Conservation (phyloP, 2,329 filamentous ascomycete species). For the Monosporascus sp. region DNA sequence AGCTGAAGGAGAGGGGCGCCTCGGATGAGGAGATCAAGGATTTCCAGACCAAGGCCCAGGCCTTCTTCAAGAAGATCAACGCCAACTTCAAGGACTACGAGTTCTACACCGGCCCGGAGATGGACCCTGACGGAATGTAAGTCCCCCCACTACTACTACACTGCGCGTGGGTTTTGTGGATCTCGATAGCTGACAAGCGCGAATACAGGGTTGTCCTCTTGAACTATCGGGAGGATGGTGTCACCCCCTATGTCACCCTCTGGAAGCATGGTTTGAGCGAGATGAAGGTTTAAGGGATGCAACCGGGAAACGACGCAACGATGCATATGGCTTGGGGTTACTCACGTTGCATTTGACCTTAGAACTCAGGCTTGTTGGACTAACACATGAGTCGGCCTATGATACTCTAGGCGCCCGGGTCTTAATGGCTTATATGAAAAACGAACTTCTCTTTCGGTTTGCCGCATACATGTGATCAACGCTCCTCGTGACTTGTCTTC, state of each 20-base stretch:
- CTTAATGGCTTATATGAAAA: slow-evolving; percentile 8
- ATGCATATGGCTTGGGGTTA: slow-evolving; percentile 7
- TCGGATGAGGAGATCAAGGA: slow-evolving; percentile 62
- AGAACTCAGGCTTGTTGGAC: slow-evolving; percentile 13
- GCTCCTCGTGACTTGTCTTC: not conserved
- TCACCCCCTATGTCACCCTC: slow-evolving; percentile 81
- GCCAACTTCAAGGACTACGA: slow-evolving; percentile 94
- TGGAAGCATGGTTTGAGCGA: slow-evolving; percentile 92
- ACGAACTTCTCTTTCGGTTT: not conserved
- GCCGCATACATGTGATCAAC: not conserved
- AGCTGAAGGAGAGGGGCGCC: slow-evolving; percentile 59
- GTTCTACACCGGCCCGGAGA: slow-evolving; percentile 86
- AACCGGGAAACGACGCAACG: slow-evolving; percentile 7
- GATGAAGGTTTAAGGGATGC: slow-evolving; percentile 75
- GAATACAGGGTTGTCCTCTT: slow-evolving; percentile 72
- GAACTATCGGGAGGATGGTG: slow-evolving; percentile 96
- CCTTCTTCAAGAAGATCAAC: slow-evolving; percentile 74
- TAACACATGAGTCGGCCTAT: slow-evolving; percentile 17
- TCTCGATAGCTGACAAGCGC: not conserved
- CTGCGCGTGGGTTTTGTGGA: slow-evolving; percentile 4
- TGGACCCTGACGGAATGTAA: slow-evolving; percentile 92
- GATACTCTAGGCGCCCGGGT: slow-evolving; percentile 6
- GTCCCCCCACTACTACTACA: slow-evolving; percentile 29
- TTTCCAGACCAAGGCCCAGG: slow-evolving; percentile 73
- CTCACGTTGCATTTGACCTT: slow-evolving; percentile 12